Base-by-base conservation (phyloP, 371 early-diverging fungal genomes). In the Circinella minor region DNA sequence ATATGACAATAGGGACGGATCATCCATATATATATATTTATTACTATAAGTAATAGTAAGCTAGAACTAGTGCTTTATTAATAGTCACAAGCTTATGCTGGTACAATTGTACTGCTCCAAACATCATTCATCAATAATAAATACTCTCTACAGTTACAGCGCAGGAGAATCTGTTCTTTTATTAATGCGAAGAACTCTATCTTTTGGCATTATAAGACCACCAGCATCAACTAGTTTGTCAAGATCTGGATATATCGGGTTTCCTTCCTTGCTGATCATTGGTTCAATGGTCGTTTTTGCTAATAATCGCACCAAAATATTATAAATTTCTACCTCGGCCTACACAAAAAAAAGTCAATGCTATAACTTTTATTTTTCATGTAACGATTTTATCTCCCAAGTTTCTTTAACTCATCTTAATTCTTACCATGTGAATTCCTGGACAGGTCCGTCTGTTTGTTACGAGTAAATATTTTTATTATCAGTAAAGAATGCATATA, bases 261-360 rank as follows among this genome's bases (percentile, higher is more conserved):
- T 63, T 10, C 63, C 63, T 17, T 63, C 46, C 15, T 17, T 17
- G 27, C 10, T 14, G 1, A 46, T 27, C 13, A 15, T n/a, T 20
- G 63, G 47, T 15, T 39, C 46, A 46, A 63, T 63, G 6, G 8
- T 47, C 20, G 63, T 14, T 20, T 47, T 63, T 39, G 63, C 63
- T n/a, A 63, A 38, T 3, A 63, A 8, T 4, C 63, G 63, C n/a
- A 47, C 47, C 14, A 63, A 34, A n/a, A 63, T 27, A 34, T 63
- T 63, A 13, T 46, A 63, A 10, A 63, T 39, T 36, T 46, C 47
- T 4, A 18, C 20, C 15, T 63, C 47, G 6, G 47, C 63, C 63
- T 63, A 47, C 3, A 11, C 0, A 39, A 6, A 51, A 51, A n/a
- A 51, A 51, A 51, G n/a, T n/a, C 27, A 57, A 57, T 13, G 36